phyloP scores from a whole-genome alignment of 176 grass and related monocot genomes.

The Aegilops tauschii region DNA sequence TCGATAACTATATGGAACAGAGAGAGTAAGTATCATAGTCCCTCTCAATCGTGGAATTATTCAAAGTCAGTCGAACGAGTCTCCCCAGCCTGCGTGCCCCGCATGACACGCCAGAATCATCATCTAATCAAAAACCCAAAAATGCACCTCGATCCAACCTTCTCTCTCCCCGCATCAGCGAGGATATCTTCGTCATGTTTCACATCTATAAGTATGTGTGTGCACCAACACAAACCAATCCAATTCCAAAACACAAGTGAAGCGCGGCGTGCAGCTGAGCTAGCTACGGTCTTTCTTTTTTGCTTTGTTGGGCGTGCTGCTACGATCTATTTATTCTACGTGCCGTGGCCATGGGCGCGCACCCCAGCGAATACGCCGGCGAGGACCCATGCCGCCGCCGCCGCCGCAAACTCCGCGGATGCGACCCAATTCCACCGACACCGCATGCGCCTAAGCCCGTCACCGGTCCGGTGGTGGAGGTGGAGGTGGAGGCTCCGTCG shows the following conservation, averaged over 20 bases:
- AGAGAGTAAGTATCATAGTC: no score
- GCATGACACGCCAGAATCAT: not conserved
- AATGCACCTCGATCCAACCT: not conserved
- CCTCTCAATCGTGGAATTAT: no score
- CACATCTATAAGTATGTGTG: not conserved
- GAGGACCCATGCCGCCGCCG: no score
- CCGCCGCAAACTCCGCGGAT: no score
- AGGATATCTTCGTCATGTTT: not conserved
- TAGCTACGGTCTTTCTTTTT: no score
- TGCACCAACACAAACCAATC: not conserved
- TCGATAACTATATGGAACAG: no score
- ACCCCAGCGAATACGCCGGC: not conserved
- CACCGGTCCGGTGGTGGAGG: not conserved
- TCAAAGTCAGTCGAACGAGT: not conserved
- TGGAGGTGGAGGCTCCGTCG: not conserved
- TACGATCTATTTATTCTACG: not conserved
- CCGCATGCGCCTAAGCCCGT: not conserved
- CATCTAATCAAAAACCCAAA: not conserved
- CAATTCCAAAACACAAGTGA: no score
- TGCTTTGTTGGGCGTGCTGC: no score
- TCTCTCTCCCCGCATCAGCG: rapidly evolving
- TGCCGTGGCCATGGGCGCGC: constrained; percentile 7
- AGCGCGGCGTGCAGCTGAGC: no score
- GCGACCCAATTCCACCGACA: rapidly evolving
- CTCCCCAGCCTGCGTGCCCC: not conserved